A percentile compares a stretch with the other conserved stretches of the same genome.
These are phyloP conservation scores for Fraxinus baroniana DNA, from an alignment of 305 asterid genomes.

Conservation along the genomic window DNA sequence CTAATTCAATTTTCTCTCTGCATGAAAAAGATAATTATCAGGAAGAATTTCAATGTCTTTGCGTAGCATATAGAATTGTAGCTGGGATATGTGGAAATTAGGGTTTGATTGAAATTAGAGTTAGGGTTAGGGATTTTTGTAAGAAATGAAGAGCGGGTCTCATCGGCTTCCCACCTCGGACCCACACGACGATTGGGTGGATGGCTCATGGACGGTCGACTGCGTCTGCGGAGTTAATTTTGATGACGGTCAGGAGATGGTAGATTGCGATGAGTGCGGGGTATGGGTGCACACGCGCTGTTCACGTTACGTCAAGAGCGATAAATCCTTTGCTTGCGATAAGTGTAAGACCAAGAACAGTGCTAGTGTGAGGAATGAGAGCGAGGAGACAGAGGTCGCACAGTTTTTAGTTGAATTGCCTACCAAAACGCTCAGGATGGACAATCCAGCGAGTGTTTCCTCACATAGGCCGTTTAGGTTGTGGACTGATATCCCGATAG, in stretches of 20 bases:
- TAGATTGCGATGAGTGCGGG: constrained; percentile 96
- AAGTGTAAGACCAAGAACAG: constrained; percentile 74
- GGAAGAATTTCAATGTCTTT: constrained; percentile 1
- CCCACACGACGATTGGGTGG: constrained; percentile 85
- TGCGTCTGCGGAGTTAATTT: constrained; percentile 91
- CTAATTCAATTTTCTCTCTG: constrained; percentile 19
- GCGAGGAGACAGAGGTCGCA: constrained; percentile 95
- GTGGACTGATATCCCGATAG: constrained; percentile 75
- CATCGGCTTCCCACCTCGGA: constrained; percentile 68
- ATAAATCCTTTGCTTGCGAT: constrained; percentile 77
- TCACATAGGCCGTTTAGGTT: constrained; percentile 57
- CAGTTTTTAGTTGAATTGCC: constrained; percentile 86
- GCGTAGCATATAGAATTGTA: constrained; percentile 3
- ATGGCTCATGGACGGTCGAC: constrained; percentile 98
- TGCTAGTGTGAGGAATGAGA: constrained; percentile 45
- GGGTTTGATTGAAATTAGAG: constrained; percentile 36
- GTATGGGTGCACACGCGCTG: constrained; percentile 99
- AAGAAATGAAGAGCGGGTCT: constrained; percentile 77
- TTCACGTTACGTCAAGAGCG: constrained; percentile 77
- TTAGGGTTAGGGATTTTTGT: constrained; percentile 35
- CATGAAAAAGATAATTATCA: not conserved
- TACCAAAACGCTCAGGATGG: constrained; percentile 80
- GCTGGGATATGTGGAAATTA: constrained; percentile 30
- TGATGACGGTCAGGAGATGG: constrained; percentile 99
- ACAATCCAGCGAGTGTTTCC: constrained; percentile 39